Evolutionary conservation across 2,329 filamentous ascomycete genomes (phyloP).

Genomic region (Tolypocladium ophioglossoides): DNA sequence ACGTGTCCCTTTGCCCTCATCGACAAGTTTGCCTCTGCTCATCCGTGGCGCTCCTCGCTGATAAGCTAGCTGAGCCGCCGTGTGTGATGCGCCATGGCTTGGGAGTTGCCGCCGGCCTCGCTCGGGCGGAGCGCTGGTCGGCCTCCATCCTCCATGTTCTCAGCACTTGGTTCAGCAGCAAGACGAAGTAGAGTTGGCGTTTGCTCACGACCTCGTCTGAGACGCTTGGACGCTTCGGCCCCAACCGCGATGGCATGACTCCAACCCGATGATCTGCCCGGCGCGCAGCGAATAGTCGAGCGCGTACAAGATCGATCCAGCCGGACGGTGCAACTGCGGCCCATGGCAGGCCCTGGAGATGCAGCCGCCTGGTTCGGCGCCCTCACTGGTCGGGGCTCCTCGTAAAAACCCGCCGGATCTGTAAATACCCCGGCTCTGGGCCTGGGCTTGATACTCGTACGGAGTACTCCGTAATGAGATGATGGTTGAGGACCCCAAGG

Average conservation of each 20-base stretch:
- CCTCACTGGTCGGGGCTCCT: neutral
- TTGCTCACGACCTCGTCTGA: neutral
- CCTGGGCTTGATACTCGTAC: neutral
- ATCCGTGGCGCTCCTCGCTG: neutral
- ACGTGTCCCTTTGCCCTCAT: neutral
- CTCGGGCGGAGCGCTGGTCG: neutral
- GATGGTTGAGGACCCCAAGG: neutral
- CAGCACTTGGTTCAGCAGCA: neutral
- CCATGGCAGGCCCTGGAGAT: neutral
- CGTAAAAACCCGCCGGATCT: neutral
- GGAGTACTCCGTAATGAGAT: neutral
- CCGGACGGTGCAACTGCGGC: neutral
- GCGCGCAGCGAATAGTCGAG: neutral
- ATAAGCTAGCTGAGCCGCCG: neutral
- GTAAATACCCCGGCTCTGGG: neutral
- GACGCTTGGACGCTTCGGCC: neutral
- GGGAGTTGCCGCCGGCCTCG: neutral
- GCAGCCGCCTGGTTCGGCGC: neutral
- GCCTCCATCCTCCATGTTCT: neutral
- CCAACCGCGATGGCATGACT: neutral
- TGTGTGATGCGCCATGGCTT: neutral
- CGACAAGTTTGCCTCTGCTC: neutral
- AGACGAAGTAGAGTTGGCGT: neutral
- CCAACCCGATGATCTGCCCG: neutral
- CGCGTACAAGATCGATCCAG: neutral